Base-by-base conservation (phyloP, 192 early-diverging fungal species). In the Lobosporangium transversale region DNA sequence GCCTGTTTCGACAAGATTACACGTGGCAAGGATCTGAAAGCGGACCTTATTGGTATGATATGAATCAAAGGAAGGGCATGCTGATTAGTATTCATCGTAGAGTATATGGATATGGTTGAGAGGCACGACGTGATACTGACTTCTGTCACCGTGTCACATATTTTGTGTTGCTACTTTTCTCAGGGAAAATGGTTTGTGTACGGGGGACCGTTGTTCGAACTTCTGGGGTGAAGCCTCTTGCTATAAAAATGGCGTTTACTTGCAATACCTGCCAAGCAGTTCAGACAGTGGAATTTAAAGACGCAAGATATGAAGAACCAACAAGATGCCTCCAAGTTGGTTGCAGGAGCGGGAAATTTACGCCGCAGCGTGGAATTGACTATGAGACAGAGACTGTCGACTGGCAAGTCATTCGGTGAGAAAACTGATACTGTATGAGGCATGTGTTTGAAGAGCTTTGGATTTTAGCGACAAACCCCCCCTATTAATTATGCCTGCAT, bases 161-260 rank as follows among this genome's bases (percentile, higher is more conserved):
- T n/a, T n/a, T n/a, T n/a, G n/a, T n/a, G n/a, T n/a, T n/a, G n/a
- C 35, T 37, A 62, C 6, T 29, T 30, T 48, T 40, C 5, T n/a
- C 35, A 89, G 89, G 87, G 3, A 69, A 84, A 50, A 82, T 92
- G 26, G 85, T 95, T 23, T 85, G 82, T 29, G 81, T 94, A 5
- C 83, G 88, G n/a, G 94, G 93, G 57, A 91, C 91, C 0, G 88
- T 95, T 7, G 91, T 93, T n/a, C 86, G 91, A 32, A 87, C 89
- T 2, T 91, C 92, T 53, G 82, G 87, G 23, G 84, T 93, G 49
- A 93, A 88, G 54, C 89, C 92, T 24, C 59, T 91, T 23, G 67
- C 92, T 45, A 80, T 79, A 6, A 82, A 88, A 68, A 82, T 93
- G 51, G 55, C 86, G 20, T 94, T 92, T 66, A 69, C 33, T 4